phyloP scores from a whole-genome alignment of 768 basidiomycete genomes.

The Pulveroboletus ravenelii region DNA sequence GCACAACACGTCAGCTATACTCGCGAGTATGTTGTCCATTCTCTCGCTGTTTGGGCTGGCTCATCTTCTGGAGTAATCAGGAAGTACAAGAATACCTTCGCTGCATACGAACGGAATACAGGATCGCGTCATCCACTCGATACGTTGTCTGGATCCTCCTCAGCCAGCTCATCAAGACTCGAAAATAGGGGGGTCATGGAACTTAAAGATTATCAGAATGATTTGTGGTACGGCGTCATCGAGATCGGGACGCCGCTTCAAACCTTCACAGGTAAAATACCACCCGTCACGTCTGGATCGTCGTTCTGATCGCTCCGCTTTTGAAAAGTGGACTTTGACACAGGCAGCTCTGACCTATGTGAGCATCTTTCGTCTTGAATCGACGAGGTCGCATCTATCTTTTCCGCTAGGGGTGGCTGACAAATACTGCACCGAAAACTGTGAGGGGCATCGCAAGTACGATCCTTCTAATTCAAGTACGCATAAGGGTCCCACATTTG shows the following conservation, averaged over 20 bases:
- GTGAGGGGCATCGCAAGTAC: constrained; percentile 28
- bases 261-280: constrained; percentile 33
- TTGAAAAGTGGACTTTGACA: constrained; percentile 43
- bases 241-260: constrained; percentile 43
- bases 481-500: constrained; percentile 4
- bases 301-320: background rate
- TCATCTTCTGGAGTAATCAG: constrained; percentile 19
- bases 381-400: background rate
- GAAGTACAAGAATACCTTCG: constrained; percentile 39
- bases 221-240: constrained; percentile 41
- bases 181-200: constrained; percentile 14
- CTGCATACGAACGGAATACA: constrained; percentile 39
- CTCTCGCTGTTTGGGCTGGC: background rate
- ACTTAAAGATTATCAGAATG: constrained; percentile 28
- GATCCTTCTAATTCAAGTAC: constrained; percentile 23
- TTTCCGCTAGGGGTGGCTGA: constrained; percentile 31
- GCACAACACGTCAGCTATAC: constrained; percentile 1
- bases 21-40: constrained; percentile 2
- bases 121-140: constrained; percentile 32
- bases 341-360: constrained; percentile 45
- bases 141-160: constrained; percentile 3
- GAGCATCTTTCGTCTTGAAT: background rate
- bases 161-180: constrained; percentile 3
- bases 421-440: constrained; percentile 17
- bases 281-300: background rate